phyloP scores from a whole-genome alignment of 352 stramenopile species.

The Phytophthora citricola region DNA sequence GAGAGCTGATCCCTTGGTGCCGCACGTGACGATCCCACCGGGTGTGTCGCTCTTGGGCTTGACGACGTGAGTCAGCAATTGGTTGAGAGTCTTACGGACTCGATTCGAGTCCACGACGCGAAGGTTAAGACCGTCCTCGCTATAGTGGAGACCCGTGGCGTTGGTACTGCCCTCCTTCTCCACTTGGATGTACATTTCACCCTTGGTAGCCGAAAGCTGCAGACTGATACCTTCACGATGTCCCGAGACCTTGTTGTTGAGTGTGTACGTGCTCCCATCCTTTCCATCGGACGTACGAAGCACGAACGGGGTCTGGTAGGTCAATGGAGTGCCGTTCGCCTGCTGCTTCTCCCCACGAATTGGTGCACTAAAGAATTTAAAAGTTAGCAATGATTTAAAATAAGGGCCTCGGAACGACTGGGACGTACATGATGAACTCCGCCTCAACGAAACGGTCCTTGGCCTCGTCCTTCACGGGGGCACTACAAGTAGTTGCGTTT shows the following conservation, averaged over 20 bases:
- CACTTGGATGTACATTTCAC: constrained; percentile 75
- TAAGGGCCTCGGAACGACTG: background rate
- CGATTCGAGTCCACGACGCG: constrained; percentile 78
- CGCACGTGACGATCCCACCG: constrained; percentile 58
- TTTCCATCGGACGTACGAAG: constrained; percentile 62
- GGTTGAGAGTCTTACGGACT: constrained; percentile 75
- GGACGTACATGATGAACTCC: constrained; percentile 76
- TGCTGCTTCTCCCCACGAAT: constrained; percentile 61
- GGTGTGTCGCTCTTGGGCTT: constrained; percentile 59
- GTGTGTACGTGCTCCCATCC: constrained; percentile 62
- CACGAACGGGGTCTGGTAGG: constrained; percentile 75
- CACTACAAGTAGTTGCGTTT: constrained; percentile 60
- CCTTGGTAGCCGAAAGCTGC: constrained; percentile 57
- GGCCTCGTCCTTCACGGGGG: constrained; percentile 50
- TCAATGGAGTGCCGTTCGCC: constrained; percentile 52
- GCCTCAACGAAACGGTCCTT: constrained; percentile 53
- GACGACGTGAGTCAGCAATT: constrained; percentile 49
- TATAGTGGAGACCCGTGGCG: constrained; percentile 56
- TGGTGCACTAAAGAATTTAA: constrained; percentile 29
- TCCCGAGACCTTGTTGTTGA: constrained; percentile 79
- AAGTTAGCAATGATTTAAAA: constrained; percentile 4
- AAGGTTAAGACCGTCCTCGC: constrained; percentile 48
- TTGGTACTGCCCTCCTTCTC: constrained; percentile 60
- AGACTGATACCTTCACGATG: constrained; percentile 65
- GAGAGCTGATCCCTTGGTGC: constrained; percentile 49